Conservation (phyloP, 495 filamentous ascomycete species). For the Penicillium mononematosum region DNA sequence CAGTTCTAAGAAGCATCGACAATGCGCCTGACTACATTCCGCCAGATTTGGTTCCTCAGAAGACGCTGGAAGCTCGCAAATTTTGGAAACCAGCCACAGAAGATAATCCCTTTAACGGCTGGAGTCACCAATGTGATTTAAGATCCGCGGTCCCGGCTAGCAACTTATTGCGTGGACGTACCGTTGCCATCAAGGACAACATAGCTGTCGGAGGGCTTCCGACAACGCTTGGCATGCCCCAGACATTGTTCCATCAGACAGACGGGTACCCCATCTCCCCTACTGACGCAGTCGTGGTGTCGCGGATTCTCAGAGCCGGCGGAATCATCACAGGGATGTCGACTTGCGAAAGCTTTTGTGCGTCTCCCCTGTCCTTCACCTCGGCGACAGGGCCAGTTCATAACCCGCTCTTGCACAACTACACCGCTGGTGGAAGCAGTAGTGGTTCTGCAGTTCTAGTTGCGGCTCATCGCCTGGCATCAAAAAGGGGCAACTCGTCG, state of each 20-base stretch:
- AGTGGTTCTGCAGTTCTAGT: slow-evolving; percentile 53
- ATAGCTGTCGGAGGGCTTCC: slow-evolving; percentile 36
- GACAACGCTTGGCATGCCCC: slow-evolving; percentile 28
- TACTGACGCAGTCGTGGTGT: slow-evolving; percentile 41
- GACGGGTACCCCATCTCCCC: slow-evolving; percentile 24
- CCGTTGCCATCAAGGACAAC: slow-evolving; percentile 40
- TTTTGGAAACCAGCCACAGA: slow-evolving; percentile 25
- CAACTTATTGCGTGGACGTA: slow-evolving; percentile 26
- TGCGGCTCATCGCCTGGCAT: slow-evolving; percentile 34
- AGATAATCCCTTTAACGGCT: slow-evolving; percentile 42
- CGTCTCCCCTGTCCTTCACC: slow-evolving; percentile 35
- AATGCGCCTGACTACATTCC: slow-evolving; percentile 27
- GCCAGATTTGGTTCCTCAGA: slow-evolving; percentile 13
- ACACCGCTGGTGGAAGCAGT: slow-evolving; percentile 52
- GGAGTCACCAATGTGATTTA: slow-evolving; percentile 32
- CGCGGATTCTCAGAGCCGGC: slow-evolving; percentile 41
- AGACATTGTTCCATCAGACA: slow-evolving; percentile 17
- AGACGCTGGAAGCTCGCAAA: slow-evolving; percentile 14
- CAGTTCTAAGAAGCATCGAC: slow-evolving; percentile 21
- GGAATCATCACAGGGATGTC: slow-evolving; percentile 37
- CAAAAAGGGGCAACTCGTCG: slow-evolving; percentile 21
- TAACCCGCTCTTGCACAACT: slow-evolving; percentile 40
- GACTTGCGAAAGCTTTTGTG: slow-evolving; percentile 45
- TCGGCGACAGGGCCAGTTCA: slow-evolving; percentile 47
- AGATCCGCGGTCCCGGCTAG: slow-evolving; percentile 14